Evolutionary conservation across 805 yeast genomes (phyloP), one percentile per base, ranked within the genome.

Genomic region (Yarrowia divulgata): DNA sequence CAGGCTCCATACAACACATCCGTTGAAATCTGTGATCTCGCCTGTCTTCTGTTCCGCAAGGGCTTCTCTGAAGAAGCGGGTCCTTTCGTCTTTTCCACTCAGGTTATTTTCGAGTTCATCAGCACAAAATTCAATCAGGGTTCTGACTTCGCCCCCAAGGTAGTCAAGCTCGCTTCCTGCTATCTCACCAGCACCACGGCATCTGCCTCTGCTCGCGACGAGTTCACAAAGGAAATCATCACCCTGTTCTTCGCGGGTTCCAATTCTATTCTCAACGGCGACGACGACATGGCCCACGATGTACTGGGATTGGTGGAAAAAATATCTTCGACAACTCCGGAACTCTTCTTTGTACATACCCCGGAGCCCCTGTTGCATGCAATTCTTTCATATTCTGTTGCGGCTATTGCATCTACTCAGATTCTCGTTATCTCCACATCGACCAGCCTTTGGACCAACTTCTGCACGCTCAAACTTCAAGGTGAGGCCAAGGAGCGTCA

Each of bases 21-120:
- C 69, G 74, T 86, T 0, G 81, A 82, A 4, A 79, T 90, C 1
- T 84, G 89, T 7, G 95, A 90, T 72, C 85, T 83, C 35, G 83
- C 90, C 35, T 86, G 92, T 70, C 79, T 82, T 8, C 84, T 92
- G 1, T 81, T 91, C 72, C 87, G 85, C 73, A 73, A 80, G 16
- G 96, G 96, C 0, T 77, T 91, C 16, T 78, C 85, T 3, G 97
- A 91, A 73, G 76, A 86, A 6, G 81, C 84, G 19, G 93, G 93
- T 0, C 91, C 95, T 0, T 90, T 90, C 76, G 87, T 84, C 10
- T 83, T 90, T 70, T 78, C 79, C 0, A 70, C 81, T 3, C 76
- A 77, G 0, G 75, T 79, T 0, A 80, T 87, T 8, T 69, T 86
- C 37, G 76, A 78, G 70, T 86, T 80, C 71, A 81, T 81, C 39